Conservation (phyloP, 495 filamentous ascomycete species). For the Podospora anserina region DNA sequence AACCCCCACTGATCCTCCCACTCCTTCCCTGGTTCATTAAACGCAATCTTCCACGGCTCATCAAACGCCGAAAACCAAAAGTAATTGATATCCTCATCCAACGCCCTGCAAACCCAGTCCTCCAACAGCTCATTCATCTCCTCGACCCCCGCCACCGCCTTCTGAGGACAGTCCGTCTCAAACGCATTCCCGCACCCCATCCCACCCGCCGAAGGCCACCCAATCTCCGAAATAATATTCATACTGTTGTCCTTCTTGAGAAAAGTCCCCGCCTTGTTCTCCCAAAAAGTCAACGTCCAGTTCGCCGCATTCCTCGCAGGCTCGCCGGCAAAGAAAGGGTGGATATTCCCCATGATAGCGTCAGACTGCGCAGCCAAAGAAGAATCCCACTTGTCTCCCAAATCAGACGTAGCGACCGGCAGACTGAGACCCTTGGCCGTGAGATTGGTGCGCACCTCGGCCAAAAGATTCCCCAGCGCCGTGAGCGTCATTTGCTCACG, state of each 20-base stretch:
- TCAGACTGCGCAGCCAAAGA: conserved; percentile 67
- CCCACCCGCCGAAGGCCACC: conserved; percentile 87
- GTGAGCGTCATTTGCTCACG: conserved; percentile 66
- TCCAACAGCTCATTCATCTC: conserved; percentile 87
- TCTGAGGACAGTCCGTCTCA: conserved; percentile 52
- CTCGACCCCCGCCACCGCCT: conserved; percentile 71
- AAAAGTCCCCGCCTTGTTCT: conserved; percentile 56
- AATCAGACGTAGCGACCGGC: conserved; percentile 81
- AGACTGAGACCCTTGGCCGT: conserved; percentile 62
- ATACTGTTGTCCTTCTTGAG: conserved; percentile 57
- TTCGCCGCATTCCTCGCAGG: conserved; percentile 61
- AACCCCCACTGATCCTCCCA: conserved; percentile 98
- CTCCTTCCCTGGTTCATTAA: conserved; percentile 63
- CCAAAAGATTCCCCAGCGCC: conserved; percentile 62
- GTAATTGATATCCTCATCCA: conserved; percentile 80
- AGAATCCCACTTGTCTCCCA: conserved; percentile 83
- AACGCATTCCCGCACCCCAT: conserved; percentile 64
- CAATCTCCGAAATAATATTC: conserved; percentile 82
- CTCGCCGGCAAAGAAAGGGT: conserved; percentile 92
- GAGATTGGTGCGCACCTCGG: conserved; percentile 67
- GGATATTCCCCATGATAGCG: conserved; percentile 92
- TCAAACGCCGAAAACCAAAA: conserved; percentile 98
- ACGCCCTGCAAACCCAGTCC: conserved; percentile 76
- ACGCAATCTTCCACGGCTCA: conserved; percentile 86
- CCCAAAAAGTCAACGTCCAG: conserved; percentile 88